Evolutionary conservation across 2,329 filamentous ascomycete genomes (phyloP).

Genomic region (Aureobasidium sp.): DNA sequence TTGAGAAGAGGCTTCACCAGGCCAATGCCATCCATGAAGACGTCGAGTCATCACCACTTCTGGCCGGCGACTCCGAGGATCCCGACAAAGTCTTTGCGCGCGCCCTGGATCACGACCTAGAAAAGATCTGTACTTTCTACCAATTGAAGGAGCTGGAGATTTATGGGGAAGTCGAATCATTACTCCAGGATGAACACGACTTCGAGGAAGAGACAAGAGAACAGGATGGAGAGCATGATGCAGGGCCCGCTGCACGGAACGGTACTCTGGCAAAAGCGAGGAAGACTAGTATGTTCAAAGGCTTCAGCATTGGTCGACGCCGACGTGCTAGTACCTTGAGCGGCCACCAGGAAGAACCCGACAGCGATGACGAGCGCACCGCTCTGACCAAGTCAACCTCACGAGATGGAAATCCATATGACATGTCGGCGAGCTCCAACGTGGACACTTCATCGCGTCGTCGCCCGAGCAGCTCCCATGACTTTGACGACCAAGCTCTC

Average conservation of each 20-base stretch:
- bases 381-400: slow-evolving; percentile 30
- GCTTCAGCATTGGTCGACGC: slow-evolving; percentile 34
- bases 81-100: slow-evolving; percentile 75
- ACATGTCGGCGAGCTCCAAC: slow-evolving; percentile 13
- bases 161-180: slow-evolving; percentile 65
- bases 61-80: slow-evolving; percentile 55
- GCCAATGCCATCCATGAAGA: slow-evolving; percentile 49
- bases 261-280: slow-evolving; percentile 28
- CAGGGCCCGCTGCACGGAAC: neutral
- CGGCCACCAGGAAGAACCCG: slow-evolving; percentile 35
- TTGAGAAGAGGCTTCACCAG: slow-evolving; percentile 76
- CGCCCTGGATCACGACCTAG: slow-evolving; percentile 78
- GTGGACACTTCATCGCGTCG: neutral
- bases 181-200: slow-evolving; percentile 65
- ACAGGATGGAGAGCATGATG: slow-evolving; percentile 1
- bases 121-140: slow-evolving; percentile 92
- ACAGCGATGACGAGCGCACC: slow-evolving; percentile 51
- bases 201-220: slow-evolving; percentile 52
- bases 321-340: slow-evolving; percentile 38
- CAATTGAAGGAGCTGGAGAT: slow-evolving; percentile 82
- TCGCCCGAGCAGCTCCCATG: slow-evolving; percentile 33
- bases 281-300: slow-evolving; percentile 45
- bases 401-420: slow-evolving; percentile 15
- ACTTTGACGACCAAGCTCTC: slow-evolving; percentile 68
- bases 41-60: slow-evolving; percentile 75